These are phyloP conservation scores for Curvularia hawaiiensis DNA, from an alignment of 2,329 filamentous ascomycete genomes.

Conservation along the genomic window DNA sequence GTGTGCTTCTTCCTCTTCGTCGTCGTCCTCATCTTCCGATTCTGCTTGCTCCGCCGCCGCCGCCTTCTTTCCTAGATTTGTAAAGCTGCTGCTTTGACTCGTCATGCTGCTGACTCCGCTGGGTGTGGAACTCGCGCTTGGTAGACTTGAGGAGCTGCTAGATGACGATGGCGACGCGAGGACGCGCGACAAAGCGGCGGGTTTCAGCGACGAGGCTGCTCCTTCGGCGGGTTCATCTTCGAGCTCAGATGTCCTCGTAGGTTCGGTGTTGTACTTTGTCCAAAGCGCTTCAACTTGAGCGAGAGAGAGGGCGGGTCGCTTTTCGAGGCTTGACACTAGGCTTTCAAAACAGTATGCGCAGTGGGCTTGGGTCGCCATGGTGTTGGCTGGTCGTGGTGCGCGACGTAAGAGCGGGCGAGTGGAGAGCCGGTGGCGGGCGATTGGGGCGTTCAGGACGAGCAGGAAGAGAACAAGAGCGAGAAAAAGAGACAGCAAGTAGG, in stretches of 20 bases:
- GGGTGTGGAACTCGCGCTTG: slow-evolving; percentile 55
- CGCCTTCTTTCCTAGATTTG: slow-evolving; percentile 45
- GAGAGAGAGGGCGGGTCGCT: slow-evolving; percentile 70
- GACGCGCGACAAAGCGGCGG: slow-evolving; percentile 53
- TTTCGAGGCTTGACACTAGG: slow-evolving; percentile 75
- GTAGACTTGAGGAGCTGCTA: slow-evolving; percentile 51
- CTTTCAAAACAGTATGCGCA: slow-evolving; percentile 94
- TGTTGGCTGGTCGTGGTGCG: slow-evolving; percentile 3
- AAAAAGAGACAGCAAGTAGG: slow-evolving; percentile 1
- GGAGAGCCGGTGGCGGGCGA: background rate
- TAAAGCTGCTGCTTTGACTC: slow-evolving; percentile 41
- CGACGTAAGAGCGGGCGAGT: background rate
- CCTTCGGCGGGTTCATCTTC: slow-evolving; percentile 10
- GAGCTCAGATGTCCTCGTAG: slow-evolving; percentile 9
- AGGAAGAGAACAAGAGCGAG: background rate
- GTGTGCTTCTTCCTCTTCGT: slow-evolving; percentile 45
- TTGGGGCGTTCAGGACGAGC: background rate
- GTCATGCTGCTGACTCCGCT: slow-evolving; percentile 54
- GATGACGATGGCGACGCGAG: slow-evolving; percentile 51
- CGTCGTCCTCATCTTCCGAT: slow-evolving; percentile 33
- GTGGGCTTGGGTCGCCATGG: slow-evolving; percentile 84
- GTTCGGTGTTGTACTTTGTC: slow-evolving; percentile 55
- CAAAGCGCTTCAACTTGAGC: slow-evolving; percentile 72
- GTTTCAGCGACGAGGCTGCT: slow-evolving; percentile 37
- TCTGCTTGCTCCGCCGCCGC: slow-evolving; percentile 34